Conservation (phyloP, 257 asterid species). For the Plantago elongata region DNA sequence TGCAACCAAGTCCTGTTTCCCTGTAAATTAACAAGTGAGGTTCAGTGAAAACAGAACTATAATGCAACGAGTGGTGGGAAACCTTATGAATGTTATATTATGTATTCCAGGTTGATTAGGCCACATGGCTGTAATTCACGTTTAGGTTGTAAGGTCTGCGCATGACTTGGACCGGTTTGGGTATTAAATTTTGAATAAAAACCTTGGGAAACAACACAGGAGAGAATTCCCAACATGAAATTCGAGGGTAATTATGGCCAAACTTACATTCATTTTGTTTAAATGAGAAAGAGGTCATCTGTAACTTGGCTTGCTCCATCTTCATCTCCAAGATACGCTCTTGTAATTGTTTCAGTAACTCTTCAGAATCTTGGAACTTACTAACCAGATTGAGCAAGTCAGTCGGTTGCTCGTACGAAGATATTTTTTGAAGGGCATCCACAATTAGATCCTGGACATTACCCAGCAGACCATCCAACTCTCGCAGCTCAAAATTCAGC, state of each 20-base stretch:
- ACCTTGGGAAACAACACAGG: background rate
- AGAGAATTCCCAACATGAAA: background rate
- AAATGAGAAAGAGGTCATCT: conserved; percentile 60
- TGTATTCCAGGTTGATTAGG: too few species aligned
- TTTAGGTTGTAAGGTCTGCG: too few species aligned
- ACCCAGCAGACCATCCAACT: conserved; percentile 39
- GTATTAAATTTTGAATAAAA: too few species aligned
- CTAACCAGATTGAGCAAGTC: conserved; percentile 31
- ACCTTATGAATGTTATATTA: too few species aligned
- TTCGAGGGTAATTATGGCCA: conserved; percentile 1
- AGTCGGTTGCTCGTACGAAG: conserved; percentile 29
- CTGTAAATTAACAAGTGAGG: conserved; percentile 24
- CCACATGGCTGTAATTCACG: too few species aligned
- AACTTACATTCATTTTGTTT: conserved; percentile 61
- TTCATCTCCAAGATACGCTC: conserved; percentile 65
- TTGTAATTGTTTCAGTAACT: conserved; percentile 44
- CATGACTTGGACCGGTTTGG: too few species aligned
- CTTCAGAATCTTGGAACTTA: conserved; percentile 58
- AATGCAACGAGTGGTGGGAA: too few species aligned
- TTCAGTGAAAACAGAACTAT: background rate
- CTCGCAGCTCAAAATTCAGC: conserved; percentile 60
- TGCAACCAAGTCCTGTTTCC: conserved; percentile 36
- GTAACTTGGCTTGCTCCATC: conserved; percentile 74
- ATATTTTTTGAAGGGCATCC: conserved; percentile 39
- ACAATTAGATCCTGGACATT: conserved; percentile 42